A percentile compares a stretch with the other conserved stretches of the same genome.
Evolutionary conservation across 345 rosid species (phyloP).

Genomic region (Sisymbrium irio): DNA sequence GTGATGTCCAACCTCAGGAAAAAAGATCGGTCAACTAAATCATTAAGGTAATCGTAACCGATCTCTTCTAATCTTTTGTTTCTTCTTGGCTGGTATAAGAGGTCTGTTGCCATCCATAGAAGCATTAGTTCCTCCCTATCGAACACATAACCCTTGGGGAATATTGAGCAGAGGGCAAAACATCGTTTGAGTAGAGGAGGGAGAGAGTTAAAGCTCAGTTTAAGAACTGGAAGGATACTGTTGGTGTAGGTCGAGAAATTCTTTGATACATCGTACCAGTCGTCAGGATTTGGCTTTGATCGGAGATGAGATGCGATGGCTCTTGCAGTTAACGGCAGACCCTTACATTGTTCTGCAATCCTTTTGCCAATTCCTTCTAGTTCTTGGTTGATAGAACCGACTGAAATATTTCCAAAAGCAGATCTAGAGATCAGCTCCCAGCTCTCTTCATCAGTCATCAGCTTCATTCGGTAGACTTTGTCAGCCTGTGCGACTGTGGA

Average conservation of each 20-base stretch:
- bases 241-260: constrained; percentile 19
- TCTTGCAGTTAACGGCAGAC: constrained; percentile 46
- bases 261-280: constrained; percentile 34
- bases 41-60: constrained; percentile 27
- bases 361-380: constrained; percentile 36
- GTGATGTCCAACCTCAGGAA: constrained; percentile 24
- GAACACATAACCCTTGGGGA: constrained; percentile 39
- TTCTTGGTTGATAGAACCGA: constrained; percentile 22
- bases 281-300: constrained; percentile 1
- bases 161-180: constrained; percentile 39
- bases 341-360: constrained; percentile 39
- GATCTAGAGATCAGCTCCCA: constrained; percentile 31
- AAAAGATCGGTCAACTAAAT: constrained; percentile 27
- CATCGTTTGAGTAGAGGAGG: constrained; percentile 38
- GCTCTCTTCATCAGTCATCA: constrained; percentile 39
- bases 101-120: constrained; percentile 44
- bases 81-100: constrained; percentile 35
- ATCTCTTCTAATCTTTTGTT: constrained; percentile 31
- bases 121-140: constrained; percentile 29
- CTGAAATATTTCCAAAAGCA: constrained; percentile 28
- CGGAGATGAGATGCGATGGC: constrained; percentile 35
- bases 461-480: constrained; percentile 18
- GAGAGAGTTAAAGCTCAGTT: constrained; percentile 34
- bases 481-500: constrained; percentile 24
- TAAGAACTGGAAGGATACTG: constrained; percentile 29